Evolutionary conservation across 495 filamentous ascomycete species (phyloP), one percentile per base, ranked within the genome.

Genomic region (Neurospora sp.): DNA sequence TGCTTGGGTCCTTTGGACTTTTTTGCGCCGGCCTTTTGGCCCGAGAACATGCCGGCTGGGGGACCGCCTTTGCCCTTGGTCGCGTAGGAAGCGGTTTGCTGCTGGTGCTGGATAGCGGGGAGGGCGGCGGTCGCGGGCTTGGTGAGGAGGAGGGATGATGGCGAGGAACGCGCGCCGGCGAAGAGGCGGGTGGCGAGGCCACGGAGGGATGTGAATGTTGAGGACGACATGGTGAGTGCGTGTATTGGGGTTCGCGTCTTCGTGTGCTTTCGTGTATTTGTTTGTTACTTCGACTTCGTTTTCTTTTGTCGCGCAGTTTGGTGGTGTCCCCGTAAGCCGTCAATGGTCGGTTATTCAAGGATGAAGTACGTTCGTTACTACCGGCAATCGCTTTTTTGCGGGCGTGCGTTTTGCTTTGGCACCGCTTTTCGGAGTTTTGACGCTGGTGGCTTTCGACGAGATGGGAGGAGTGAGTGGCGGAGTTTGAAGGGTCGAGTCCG

Each of bases 101-200:
- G 71, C 27, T 66, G 71, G 35, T 68, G 41, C 6, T 70, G 38
- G 68, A 70, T 69, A 66, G 75, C 20, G 48, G 0, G 48, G 16
- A 3, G 38, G 71, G 46, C 16, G 73, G 76, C 18, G 42, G 73
- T 70, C 38, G 39, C 68, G 53, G 72, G 53, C 14, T 38, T 16
- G 8, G 12, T 72, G 22, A 70, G 42, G 35, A 70, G 53, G 39
- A 70, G 53, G 31, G 70, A 46, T 69, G 69, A 40, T 46, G 69
- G 16, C 20, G 71, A 44, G 39, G 74, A 46, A 31, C 72, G 76
- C 42, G 42, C 42, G 73, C 22, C 53, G 22, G 42, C 14, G 42
- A 77, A 37, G 68, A 81, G 71, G 44, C 73, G 75, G 18, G 79
- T 76, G 75, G 79, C 75, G 42, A 79, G 72, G 74, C 76, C 79